These are phyloP conservation scores for Monascus purpureus DNA, from an alignment of 495 filamentous ascomycete genomes.

Conservation along the genomic window DNA sequence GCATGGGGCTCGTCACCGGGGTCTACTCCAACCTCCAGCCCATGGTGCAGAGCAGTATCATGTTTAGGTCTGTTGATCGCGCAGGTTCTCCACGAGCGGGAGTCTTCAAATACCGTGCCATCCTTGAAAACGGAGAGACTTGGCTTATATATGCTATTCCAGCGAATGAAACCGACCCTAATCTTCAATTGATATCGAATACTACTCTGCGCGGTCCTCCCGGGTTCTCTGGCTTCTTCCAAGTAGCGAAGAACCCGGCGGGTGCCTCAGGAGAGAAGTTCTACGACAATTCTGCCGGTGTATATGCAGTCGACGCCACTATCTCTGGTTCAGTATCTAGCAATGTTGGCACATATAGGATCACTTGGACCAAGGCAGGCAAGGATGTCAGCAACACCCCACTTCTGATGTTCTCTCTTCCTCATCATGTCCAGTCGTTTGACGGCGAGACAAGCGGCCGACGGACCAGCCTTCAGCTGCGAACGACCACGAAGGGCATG, in stretches of 20 bases:
- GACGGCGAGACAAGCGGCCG: conserved; percentile 38
- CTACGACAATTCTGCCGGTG: conserved; percentile 64
- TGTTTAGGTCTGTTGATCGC: conserved; percentile 53
- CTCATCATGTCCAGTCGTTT: conserved; percentile 73
- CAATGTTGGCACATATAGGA: conserved; percentile 51
- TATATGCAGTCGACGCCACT: conserved; percentile 48
- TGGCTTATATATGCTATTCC: conserved; percentile 77
- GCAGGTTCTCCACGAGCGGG: conserved; percentile 40
- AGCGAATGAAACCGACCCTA: conserved; percentile 26
- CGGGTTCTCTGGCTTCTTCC: conserved; percentile 56
- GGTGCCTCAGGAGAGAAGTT: conserved; percentile 45
- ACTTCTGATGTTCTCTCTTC: conserved; percentile 77
- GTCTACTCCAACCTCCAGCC: conserved; percentile 60
- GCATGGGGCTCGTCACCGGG: conserved; percentile 77
- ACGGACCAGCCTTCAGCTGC: conserved; percentile 46
- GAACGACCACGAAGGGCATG: conserved; percentile 78
- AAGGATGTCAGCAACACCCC: conserved; percentile 22
- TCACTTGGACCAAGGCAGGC: conserved; percentile 58
- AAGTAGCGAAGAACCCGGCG: conserved; percentile 62
- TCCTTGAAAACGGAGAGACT: conserved; percentile 52
- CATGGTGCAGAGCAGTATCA: conserved; percentile 55
- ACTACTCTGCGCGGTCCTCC: conserved; percentile 33
- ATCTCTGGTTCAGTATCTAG: conserved; percentile 49
- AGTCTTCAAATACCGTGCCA: conserved; percentile 64
- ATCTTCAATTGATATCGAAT: conserved; percentile 32